These are phyloP conservation scores for Diddensiella caesifluorescens DNA, from an alignment of 805 yeast genomes.

Conservation along the genomic window DNA sequence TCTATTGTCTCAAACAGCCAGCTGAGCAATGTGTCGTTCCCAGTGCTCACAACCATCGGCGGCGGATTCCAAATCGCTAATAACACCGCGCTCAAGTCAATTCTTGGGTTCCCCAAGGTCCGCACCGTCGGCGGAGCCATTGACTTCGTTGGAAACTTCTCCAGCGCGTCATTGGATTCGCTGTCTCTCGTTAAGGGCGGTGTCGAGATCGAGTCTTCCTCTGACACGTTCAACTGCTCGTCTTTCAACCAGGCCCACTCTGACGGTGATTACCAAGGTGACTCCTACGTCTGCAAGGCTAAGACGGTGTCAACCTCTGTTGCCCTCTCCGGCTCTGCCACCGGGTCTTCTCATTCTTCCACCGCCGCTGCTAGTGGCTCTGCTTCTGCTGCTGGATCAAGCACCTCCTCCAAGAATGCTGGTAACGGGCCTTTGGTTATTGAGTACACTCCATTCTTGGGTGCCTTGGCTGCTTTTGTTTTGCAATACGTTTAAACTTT, in stretches of 20 bases:
- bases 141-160: constrained; percentile 70
- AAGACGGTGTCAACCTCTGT: constrained; percentile 25
- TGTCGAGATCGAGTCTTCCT: constrained; percentile 65
- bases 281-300: constrained; percentile 51
- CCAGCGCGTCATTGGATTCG: constrained; percentile 67
- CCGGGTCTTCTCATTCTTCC: constrained; percentile 11
- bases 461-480: constrained; percentile 21
- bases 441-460: constrained; percentile 19
- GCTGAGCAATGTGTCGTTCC: constrained; percentile 63
- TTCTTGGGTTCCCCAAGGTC: constrained; percentile 71
- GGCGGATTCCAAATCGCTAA: constrained; percentile 92
- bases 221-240: constrained; percentile 76
- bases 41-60: constrained; percentile 65
- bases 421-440: constrained; percentile 8
- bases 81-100: constrained; percentile 63
- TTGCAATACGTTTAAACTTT: constrained; percentile 22
- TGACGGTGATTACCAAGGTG: constrained; percentile 86
- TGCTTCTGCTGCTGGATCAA: constrained; percentile 13
- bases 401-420: constrained; percentile 19
- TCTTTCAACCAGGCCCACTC: constrained; percentile 65
- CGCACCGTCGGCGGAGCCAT: constrained; percentile 85
- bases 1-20: constrained; percentile 68
- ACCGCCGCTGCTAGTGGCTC: constrained; percentile 13
- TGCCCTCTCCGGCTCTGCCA: constrained; percentile 13
- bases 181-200: constrained; percentile 87